Base-by-base conservation (phyloP, 2,329 filamentous ascomycete genomes). In the Huntiella savannae region DNA sequence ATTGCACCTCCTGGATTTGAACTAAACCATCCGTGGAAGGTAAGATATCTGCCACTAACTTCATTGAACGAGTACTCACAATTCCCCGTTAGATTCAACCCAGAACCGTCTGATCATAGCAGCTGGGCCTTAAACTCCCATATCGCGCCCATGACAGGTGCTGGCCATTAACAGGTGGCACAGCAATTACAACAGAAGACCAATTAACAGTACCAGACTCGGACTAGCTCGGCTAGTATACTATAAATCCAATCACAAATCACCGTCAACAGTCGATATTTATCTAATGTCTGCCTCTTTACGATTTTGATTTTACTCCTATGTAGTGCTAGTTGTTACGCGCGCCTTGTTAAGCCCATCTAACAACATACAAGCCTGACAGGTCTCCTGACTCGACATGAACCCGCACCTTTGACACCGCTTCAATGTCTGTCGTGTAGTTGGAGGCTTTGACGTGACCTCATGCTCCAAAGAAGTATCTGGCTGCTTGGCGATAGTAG, bases 361-460 rank as follows among this genome's bases (percentile, higher is more conserved):
- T 2, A 98, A 71, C 39, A 98, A 66, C 51, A 78, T 80, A 59
- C 91, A 98, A 0, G 91, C 91, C 62, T 98, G 93, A 63, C 91
- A 98, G 35, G 95, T 75, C 28, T 75, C 73, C 61, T 98, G 91
- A 55, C 87, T 95, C 2, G 91, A 94, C 61, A 98, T 82, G 59
- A 96, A 98, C 11, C 91, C 91, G 55, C 91, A 98, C 45, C 75
- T 79, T 56, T 79, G 75, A 57, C 91, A 98, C 52, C 77, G 79
- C 1, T 88, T 84, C 54, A 95, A 71, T 11, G 78, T 77, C 60
- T 88, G 83, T 55, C 75, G 71, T n/a, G 70, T 40, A 12, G 8
- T 7, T 19, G 41, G n/a, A 16, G 36, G 17, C 16, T 42, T 43
- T 11, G 32, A 43, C 5, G 40, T 43, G 32, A 35, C 40, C 15